A percentile compares a stretch with the other conserved stretches of the same genome.
Evolutionary conservation across 1,139 yeast species (phyloP).

Genomic region (Yamadazyma kanchanaburiensis): DNA sequence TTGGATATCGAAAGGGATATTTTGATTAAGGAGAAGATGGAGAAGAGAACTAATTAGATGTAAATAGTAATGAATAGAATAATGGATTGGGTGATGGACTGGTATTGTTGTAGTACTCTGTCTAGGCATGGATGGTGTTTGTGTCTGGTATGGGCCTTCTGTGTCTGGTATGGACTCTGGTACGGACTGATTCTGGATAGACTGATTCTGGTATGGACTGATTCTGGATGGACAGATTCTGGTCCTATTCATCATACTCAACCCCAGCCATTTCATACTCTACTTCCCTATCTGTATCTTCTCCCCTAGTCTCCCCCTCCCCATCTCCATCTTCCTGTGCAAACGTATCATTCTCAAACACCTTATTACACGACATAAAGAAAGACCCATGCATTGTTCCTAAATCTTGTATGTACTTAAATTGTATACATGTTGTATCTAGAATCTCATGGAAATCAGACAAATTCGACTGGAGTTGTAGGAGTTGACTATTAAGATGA

Average conservation of each 20-base stretch:
- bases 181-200: no score
- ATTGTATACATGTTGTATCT: slow-evolving; percentile 54
- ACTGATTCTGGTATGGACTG: no score
- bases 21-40: slow-evolving; percentile 54
- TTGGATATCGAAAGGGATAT: slow-evolving; percentile 71
- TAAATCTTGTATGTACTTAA: slow-evolving; percentile 50
- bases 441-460: slow-evolving; percentile 55
- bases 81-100: no score
- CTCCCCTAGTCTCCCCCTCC: no score
- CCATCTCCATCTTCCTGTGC: slow-evolving; percentile 5
- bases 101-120: no score
- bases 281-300: no score
- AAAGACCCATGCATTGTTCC: slow-evolving; percentile 63
- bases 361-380: slow-evolving; percentile 62
- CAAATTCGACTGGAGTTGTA: slow-evolving; percentile 58
- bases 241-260: no score
- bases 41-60: slow-evolving; percentile 12
- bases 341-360: slow-evolving; percentile 51
- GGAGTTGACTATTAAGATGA: slow-evolving; percentile 61
- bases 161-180: no score
- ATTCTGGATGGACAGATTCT: no score
- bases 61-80: slow-evolving; percentile 4
- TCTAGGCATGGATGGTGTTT: no score
- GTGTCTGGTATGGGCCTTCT: no score
- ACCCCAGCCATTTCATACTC: no score